phyloP scores from a whole-genome alignment of 2,329 filamentous ascomycete species.

The Aspergillus latus region DNA sequence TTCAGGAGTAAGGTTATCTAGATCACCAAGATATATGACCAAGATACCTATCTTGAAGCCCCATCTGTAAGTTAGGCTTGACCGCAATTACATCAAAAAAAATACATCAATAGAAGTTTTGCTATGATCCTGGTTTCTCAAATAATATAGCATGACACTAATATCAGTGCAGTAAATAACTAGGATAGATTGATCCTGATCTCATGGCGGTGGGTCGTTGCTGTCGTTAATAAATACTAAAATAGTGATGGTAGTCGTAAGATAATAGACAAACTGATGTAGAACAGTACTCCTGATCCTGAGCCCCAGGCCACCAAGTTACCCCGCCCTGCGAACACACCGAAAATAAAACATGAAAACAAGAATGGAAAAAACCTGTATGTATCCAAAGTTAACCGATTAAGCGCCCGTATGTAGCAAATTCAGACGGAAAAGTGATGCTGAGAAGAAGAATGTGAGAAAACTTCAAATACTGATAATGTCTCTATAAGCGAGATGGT shows the following conservation, averaged over 20 bases:
- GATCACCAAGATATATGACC: not conserved
- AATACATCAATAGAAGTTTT: not conserved
- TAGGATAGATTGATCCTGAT: not conserved
- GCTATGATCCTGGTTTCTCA: not conserved
- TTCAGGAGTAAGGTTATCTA: not conserved
- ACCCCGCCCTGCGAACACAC: not conserved
- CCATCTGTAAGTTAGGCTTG: not conserved
- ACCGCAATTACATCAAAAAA: not conserved
- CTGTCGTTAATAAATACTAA: constrained; percentile 4
- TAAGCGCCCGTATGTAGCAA: constrained; percentile 4
- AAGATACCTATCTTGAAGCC: not conserved
- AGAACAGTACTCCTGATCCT: not conserved
- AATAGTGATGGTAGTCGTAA: not conserved
- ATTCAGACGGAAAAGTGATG: not conserved
- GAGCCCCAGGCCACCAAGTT: not conserved
- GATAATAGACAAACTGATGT: not conserved
- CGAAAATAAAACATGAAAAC: not conserved
- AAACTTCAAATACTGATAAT: constrained; percentile 8
- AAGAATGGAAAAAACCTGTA: not conserved
- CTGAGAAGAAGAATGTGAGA: not conserved
- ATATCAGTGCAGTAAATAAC: not conserved
- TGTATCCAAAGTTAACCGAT: constrained; percentile 1
- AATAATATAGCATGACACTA: not conserved
- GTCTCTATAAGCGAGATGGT: constrained; percentile 10
- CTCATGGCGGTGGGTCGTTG: not conserved